phyloP scores from a whole-genome alignment of 345 rosid species.

The Syzygium aqueum region DNA sequence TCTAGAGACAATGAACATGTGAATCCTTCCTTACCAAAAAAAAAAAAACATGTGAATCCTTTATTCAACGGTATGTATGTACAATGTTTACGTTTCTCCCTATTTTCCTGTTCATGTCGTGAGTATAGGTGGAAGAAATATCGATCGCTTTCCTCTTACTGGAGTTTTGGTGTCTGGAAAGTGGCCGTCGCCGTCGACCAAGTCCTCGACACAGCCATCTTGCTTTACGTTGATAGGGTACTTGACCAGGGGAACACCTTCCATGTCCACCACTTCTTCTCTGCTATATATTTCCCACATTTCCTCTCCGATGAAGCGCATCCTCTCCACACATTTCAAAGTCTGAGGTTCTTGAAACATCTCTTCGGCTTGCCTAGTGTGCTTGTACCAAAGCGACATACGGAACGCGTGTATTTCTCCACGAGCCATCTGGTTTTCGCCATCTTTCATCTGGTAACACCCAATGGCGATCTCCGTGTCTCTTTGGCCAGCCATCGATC shows the following conservation, averaged over 20 bases:
- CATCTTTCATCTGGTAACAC: conserved; percentile 32
- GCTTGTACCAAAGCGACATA: conserved; percentile 73
- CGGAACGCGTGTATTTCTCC: conserved; percentile 40
- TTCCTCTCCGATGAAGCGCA: conserved; percentile 38
- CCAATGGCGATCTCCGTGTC: conserved; percentile 91
- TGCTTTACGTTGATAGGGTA: conserved; percentile 48
- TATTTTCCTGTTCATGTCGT: conserved; percentile 31
- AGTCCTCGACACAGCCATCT: conserved; percentile 51
- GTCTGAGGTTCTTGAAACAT: conserved; percentile 41
- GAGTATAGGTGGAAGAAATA: conserved; percentile 49
- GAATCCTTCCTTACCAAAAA: too few relatives aligned
- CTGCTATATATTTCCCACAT: conserved; percentile 71
- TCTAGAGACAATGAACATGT: neutral
- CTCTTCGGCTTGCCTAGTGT: conserved; percentile 35
- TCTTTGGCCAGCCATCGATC: conserved; percentile 83
- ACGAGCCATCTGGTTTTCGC: neutral
- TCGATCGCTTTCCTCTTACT: conserved; percentile 69
- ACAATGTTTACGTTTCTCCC: neutral
- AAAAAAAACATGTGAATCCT: neutral
- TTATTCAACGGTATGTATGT: neutral
- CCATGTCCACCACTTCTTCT: conserved; percentile 66
- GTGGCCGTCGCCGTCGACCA: conserved; percentile 20
- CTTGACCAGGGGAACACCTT: conserved; percentile 57
- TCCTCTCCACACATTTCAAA: conserved; percentile 44
- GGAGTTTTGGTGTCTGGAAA: conserved; percentile 75